phyloP scores from a whole-genome alignment of 192 early-diverging fungal genomes.

The Coemansia sp. region DNA sequence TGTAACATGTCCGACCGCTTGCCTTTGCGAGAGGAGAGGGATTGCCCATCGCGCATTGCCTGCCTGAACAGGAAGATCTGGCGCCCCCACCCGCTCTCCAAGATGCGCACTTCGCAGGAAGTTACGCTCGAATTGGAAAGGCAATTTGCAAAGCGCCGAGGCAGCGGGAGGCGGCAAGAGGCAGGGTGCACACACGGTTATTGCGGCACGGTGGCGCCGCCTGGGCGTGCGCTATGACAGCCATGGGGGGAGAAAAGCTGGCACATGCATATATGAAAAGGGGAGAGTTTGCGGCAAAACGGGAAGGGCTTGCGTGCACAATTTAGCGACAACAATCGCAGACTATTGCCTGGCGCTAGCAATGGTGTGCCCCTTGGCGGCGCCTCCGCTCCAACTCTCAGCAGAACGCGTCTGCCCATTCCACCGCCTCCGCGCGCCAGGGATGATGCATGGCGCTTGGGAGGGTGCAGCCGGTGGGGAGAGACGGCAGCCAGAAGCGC shows the following conservation, averaged over 20 bases:
- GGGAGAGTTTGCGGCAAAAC: background rate
- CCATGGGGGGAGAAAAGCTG: background rate
- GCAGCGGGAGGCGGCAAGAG: background rate
- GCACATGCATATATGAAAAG: conserved; percentile 18
- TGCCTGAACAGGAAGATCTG: background rate
- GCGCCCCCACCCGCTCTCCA: background rate
- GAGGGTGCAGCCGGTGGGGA: conserved; percentile 2
- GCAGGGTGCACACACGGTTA: conserved; percentile 2
- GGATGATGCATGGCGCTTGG: conserved; percentile 2
- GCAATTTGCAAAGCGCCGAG: background rate
- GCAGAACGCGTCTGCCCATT: background rate
- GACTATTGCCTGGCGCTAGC: background rate
- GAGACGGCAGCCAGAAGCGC: conserved; percentile 1
- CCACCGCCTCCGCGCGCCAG: background rate
- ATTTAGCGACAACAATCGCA: conserved; percentile 3
- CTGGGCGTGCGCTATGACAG: conserved; percentile 15
- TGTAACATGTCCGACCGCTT: background rate
- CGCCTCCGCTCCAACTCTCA: background rate
- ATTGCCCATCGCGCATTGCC: background rate
- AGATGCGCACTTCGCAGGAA: background rate
- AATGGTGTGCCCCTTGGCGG: background rate
- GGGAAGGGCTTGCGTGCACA: background rate
- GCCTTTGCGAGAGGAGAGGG: background rate
- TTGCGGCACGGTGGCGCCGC: conserved; percentile 9
- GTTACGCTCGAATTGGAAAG: conserved; percentile 10